These are phyloP conservation scores for Penicillium steckii DNA, from an alignment of 495 filamentous ascomycete genomes.

Conservation along the genomic window DNA sequence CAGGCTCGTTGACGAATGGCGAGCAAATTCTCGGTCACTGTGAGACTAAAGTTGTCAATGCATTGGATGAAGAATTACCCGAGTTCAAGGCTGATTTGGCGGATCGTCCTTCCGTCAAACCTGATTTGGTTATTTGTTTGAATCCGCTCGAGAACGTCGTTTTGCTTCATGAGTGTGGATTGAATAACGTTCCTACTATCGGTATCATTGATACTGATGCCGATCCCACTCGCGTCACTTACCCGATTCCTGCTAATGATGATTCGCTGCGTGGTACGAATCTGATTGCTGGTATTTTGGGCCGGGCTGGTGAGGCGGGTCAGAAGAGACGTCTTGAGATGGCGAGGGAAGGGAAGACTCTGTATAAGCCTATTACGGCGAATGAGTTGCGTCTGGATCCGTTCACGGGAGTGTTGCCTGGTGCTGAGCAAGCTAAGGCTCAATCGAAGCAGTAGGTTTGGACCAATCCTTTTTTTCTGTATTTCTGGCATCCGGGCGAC, in stretches of 20 bases:
- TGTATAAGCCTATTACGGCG: constrained; percentile 50
- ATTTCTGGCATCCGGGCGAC: constrained; percentile 12
- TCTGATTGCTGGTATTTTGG: constrained; percentile 82
- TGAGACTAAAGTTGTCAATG: constrained; percentile 66
- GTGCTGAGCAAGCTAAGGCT: constrained; percentile 10
- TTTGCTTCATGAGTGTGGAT: constrained; percentile 83
- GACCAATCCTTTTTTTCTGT: constrained; percentile 8
- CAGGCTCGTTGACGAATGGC: constrained; percentile 89
- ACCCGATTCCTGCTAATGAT: constrained; percentile 95
- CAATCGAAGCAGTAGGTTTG: constrained; percentile 5
- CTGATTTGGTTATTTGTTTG: constrained; percentile 88
- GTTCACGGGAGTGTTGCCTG: constrained; percentile 21
- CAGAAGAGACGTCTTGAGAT: constrained; percentile 60
- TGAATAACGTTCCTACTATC: constrained; percentile 88
- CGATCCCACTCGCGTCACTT: constrained; percentile 91
- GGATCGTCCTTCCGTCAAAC: constrained; percentile 65
- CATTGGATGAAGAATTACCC: constrained; percentile 62
- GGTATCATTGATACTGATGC: constrained; percentile 92
- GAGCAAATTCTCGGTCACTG: constrained; percentile 75
- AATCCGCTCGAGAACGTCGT: constrained; percentile 92
- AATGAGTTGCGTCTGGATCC: constrained; percentile 28
- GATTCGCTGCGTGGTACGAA: constrained; percentile 82
- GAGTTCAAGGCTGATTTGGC: constrained; percentile 62
- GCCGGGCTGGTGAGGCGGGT: constrained; percentile 78
- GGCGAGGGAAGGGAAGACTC: constrained; percentile 57